Evolutionary conservation across 1,284 basidiomycete genomes (phyloP), one percentile per base, ranked within the genome.

Genomic region (Leccinum huronense): DNA sequence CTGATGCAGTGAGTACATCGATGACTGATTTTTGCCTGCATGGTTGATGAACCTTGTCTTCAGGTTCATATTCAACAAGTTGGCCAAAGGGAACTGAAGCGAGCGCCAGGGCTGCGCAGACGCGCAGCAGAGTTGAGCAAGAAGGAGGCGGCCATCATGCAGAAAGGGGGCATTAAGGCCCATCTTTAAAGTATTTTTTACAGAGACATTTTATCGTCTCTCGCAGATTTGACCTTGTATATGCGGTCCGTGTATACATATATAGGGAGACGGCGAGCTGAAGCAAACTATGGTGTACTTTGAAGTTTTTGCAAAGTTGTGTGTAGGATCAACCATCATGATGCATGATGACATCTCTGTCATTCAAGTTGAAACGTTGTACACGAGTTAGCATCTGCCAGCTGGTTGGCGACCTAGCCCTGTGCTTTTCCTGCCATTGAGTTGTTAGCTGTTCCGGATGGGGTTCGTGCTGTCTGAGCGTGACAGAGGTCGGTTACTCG

Each of bases 11-110:
- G 61, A 68, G 76, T 65, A 55, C 11, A 38, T 34, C 36, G 53
- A 45, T 45, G 61, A 33, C 48, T 34, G 63, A 66, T 30, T 3
- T 5, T 0, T 10, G 36, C 8, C n/a, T 64, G 63, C 60, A 51
- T 1, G 11, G 6, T 60, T 63, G 58, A 68, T 61, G 59, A 30
- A 61, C 3, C 13, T 27, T 55, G 55, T 60, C 3, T 53, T 14
- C 66, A 92, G 84, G 94, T 98, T 5, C 96, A 98, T 77, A 89
- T 96, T 60, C 94, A 96, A 77, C 96, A 98, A 79, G 91, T 97
- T 60, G 95, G 94, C 10, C 91, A 91, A 75, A 80, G 87, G 57
- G 95, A 97, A 77, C 79, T 95, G 66, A 90, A 85, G 77, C 85
- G 92, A 55, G 90, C 85, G 1, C 81, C 83, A 2, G 80, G 68